Percentiles rank a stretch among this genome's conserved stretches.
phyloP scores from a whole-genome alignment of 495 filamentous ascomycete genomes.

The Xylaria palmicola region DNA sequence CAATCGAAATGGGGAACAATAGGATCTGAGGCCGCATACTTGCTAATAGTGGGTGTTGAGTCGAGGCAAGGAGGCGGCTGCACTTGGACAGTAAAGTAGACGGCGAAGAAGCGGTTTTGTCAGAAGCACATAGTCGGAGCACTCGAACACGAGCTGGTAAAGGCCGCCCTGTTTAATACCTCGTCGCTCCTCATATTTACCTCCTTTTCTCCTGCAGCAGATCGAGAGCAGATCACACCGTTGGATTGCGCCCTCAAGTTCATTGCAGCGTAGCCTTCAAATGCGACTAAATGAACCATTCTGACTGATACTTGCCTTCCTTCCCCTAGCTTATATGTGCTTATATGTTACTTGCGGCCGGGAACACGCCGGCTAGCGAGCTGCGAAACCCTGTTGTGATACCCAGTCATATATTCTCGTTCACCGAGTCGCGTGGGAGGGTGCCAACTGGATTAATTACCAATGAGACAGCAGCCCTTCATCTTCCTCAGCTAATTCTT shows the following conservation, averaged over 20 bases:
- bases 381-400: neutral
- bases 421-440: neutral
- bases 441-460: too few species aligned
- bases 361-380: neutral
- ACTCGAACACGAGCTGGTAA: neutral
- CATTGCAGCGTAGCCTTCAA: neutral
- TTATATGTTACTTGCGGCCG: neutral
- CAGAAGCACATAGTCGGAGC: neutral
- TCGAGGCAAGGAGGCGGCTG: neutral
- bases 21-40: neutral
- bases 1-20: neutral
- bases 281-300: neutral
- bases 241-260: neutral
- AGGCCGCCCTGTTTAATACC: neutral
- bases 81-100: too few species aligned
- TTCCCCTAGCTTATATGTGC: neutral
- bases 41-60: neutral
- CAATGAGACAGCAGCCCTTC: neutral
- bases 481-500: neutral
- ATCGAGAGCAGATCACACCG: neutral
- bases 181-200: neutral
- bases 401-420: neutral
- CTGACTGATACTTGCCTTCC: neutral
- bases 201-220: neutral
- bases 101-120: neutral